A percentile compares a stretch with the other conserved stretches of the same genome.
phyloP scores from a whole-genome alignment of 83 land plant genomes.

The Thuja plicata region DNA sequence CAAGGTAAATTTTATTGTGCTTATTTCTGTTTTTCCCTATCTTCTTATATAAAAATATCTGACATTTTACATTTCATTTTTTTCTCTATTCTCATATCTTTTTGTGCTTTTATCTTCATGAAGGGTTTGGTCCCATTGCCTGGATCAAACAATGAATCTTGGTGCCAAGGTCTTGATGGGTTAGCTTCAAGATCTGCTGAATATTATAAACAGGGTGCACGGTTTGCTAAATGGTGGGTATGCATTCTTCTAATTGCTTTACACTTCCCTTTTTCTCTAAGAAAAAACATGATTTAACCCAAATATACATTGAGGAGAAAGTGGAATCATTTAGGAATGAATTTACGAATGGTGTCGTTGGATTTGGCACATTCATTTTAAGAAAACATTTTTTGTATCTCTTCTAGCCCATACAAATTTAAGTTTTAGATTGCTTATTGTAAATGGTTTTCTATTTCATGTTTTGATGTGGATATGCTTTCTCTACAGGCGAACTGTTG shows the following conservation, averaged over 20 bases:
- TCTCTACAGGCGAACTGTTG: constrained; percentile 61
- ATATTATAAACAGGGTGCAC: constrained; percentile 72
- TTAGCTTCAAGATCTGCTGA: constrained; percentile 65
- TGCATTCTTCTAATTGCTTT: background rate
- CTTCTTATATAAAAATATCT: background rate
- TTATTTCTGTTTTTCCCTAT: background rate
- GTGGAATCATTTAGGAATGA: background rate
- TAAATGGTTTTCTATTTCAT: background rate
- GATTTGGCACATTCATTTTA: background rate
- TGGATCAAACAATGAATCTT: constrained; percentile 66
- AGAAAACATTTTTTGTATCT: background rate
- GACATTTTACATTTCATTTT: background rate
- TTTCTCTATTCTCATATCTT: background rate
- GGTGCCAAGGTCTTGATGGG: constrained; percentile 77
- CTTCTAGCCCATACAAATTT: background rate
- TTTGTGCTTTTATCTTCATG: background rate
- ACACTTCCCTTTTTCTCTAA: background rate
- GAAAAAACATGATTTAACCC: background rate
- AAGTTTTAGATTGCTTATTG: background rate
- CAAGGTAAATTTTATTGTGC: constrained; percentile 28
- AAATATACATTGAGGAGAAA: background rate
- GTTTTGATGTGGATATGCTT: background rate
- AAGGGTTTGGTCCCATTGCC: constrained; percentile 64
- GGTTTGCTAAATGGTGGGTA: constrained; percentile 68
- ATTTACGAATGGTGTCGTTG: background rate